Evolutionary conservation across 805 yeast species (phyloP), one percentile per base, ranked within the genome.

Genomic region (Saccharomycopsis olivae): DNA sequence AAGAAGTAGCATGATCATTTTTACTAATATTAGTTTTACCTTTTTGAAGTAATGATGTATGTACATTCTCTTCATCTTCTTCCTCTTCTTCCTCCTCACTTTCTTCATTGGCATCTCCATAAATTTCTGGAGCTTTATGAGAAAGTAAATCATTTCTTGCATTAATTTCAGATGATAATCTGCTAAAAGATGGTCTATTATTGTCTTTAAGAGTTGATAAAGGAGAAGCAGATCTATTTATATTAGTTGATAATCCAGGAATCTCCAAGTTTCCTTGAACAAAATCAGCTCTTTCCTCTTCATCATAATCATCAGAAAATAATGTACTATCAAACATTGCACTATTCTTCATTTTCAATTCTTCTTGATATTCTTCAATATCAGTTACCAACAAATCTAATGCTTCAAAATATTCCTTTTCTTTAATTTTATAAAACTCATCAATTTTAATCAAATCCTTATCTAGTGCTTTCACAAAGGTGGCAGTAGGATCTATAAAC

Each of bases 401-500:
- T 39, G 69, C 74, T 20, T 56, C 60, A 45, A 60, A 68, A 4
- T 76, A 65, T 31, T 67, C 68, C n/a, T 57, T 60, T 55, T 88
- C 94, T 50, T 81, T 87, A 23, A 65, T 60, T 31, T 60, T 60
- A 59, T 76, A 92, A 53, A 92, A 92, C 35, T 61, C 66, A 57
- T 86, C 88, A 36, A 92, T 75, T 55, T 86, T 85, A 38, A 54
- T 57, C 48, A 84, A 62, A 58, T 92, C 97, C 6, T 72, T 69
- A 55, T 89, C 86, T 44, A 92, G 63, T 1, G 92, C 89, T 15
- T 74, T 67, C 1, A 63, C 51, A 51, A 88, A 89, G n/a, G 74
- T 73, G 2, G 59, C 55, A 3, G 47, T 53, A 5, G 58, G 51
- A 42, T 58, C 53, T 43, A 60, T 33, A 47, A 27, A 31, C 41